Evolutionary conservation across 441 rosid species (phyloP).

Genomic region (Dalechampia spathulata): DNA sequence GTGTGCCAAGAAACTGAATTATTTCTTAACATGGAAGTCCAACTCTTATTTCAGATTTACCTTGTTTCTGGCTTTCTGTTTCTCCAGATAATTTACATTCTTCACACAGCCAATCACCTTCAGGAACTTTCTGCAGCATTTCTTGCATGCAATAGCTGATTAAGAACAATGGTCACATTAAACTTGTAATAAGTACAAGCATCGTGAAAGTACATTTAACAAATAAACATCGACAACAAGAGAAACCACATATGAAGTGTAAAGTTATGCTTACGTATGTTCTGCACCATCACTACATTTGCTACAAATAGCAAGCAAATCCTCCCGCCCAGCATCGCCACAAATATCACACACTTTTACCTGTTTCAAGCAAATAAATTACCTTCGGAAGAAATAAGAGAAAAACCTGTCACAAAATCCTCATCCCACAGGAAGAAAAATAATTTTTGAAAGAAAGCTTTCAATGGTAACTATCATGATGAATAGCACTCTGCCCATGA

Average conservation of each 20-base stretch:
- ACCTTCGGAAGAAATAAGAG: conserved; percentile 12
- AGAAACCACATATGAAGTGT: conserved; percentile 12
- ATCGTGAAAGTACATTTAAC: conserved; percentile 1
- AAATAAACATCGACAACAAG: conserved; percentile 5
- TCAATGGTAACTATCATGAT: no score
- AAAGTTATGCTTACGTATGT: conserved; percentile 72
- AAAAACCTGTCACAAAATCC: background rate
- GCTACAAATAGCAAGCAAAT: conserved; percentile 87
- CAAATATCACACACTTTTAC: conserved; percentile 99
- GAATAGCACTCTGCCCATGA: no score
- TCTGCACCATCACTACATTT: conserved; percentile 98
- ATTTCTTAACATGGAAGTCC: conserved; percentile 5
- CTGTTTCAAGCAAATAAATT: conserved; percentile 37
- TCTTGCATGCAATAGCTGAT: conserved; percentile 96
- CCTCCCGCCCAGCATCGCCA: conserved; percentile 99
- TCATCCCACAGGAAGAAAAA: background rate
- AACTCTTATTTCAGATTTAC: conserved; percentile 33
- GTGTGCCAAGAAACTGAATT: background rate
- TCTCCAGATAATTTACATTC: conserved; percentile 80
- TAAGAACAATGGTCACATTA: conserved; percentile 18
- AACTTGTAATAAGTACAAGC: background rate
- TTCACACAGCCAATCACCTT: conserved; percentile 96
- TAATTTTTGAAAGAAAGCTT: no score
- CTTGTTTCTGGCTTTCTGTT: conserved; percentile 60
- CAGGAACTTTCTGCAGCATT: conserved; percentile 81